Base-by-base conservation (phyloP, 352 stramenopile species). In the Globisporangium ultimum region DNA sequence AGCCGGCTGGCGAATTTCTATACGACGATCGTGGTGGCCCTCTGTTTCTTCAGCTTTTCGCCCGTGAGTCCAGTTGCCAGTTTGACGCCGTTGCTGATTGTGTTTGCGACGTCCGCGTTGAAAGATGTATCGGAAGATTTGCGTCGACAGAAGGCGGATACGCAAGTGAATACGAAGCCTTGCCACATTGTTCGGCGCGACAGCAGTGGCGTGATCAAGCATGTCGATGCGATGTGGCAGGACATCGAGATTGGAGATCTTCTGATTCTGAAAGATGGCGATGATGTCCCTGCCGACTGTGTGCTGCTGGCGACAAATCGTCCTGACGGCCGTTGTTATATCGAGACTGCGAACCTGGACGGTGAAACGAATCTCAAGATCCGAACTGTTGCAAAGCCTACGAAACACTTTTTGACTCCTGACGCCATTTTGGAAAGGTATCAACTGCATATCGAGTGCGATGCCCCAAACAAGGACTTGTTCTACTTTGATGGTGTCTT, bases 321-420 rank as follows among this genome's bases (percentile, higher is more conserved):
- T 28, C 47, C 78, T 0, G 85, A 94, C 63, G 87, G 87, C 1
- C 71, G 84, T 15, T 93, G 81, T 55, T 95, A 95, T 56, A 75
- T 96, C 1, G 85, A 96, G 58, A 96, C 87, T 21, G 79, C 82
- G 4, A 96, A 95, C 47, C 54, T 96, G 45, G 87, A 96, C 57
- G 87, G 87, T 12, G 87, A 96, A 68, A 96, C 87, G 15, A 95
- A 95, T 53, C 59, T 96, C 42, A 96, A 96, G 58, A 93, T 96
- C 47, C 79, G 87, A n/a, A 78, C 68, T 21, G 83, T 92, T 5
- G 73, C 81, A 4, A 89, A 82, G 48, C 79, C 75, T 48, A 93
- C 84, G 17, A 93, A 93, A 53, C 70, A 89, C 36, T 91, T 90
- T 41, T 32, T 85, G 64, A 78, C 78, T 15, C 74, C 82, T 18